Evolutionary conservation across 2,329 filamentous ascomycete species (phyloP).

Genomic region (Ceratocystis eucalypticola): DNA sequence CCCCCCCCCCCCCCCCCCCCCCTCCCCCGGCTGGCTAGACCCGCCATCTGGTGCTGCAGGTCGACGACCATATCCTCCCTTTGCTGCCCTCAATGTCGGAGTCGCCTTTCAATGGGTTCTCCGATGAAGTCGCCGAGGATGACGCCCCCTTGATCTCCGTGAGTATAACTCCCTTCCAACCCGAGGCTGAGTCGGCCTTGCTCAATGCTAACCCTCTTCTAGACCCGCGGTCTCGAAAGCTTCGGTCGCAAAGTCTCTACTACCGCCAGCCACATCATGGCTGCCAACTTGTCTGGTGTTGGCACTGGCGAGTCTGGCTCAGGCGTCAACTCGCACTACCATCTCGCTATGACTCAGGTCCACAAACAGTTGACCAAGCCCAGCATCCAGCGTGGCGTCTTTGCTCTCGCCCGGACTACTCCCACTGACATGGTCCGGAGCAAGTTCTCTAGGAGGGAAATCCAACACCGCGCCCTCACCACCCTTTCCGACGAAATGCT

Average conservation of each 20-base stretch:
- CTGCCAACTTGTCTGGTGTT: conserved; percentile 34
- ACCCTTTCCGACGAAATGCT: conserved; percentile 85
- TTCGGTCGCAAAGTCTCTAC: conserved; percentile 92
- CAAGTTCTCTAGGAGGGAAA: conserved; percentile 78
- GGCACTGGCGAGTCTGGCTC: conserved; percentile 38
- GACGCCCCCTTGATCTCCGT: conserved; percentile 21
- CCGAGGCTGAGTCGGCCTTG: not conserved
- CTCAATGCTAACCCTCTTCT: conserved; percentile 5
- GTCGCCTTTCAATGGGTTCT: conserved; percentile 19
- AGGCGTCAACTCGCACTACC: conserved; percentile 45
- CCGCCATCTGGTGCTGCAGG: not conserved
- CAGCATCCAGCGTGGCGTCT: conserved; percentile 73
- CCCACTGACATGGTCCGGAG: conserved; percentile 91
- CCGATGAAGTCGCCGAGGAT: conserved; percentile 18
- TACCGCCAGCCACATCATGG: conserved; percentile 82
- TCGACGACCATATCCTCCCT: not conserved
- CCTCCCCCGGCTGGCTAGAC: not conserved
- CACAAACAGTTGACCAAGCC: conserved; percentile 80
- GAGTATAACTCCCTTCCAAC: not conserved
- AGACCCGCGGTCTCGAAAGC: conserved; percentile 81
- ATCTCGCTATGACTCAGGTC: conserved; percentile 75
- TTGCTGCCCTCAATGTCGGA: conserved; percentile 18
- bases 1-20: too few species aligned
- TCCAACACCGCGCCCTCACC: conserved; percentile 81
- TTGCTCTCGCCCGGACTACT: conserved; percentile 77